Evolutionary conservation across 2,329 filamentous ascomycete genomes (phyloP).

Genomic region (Aspergillus arachidicola): DNA sequence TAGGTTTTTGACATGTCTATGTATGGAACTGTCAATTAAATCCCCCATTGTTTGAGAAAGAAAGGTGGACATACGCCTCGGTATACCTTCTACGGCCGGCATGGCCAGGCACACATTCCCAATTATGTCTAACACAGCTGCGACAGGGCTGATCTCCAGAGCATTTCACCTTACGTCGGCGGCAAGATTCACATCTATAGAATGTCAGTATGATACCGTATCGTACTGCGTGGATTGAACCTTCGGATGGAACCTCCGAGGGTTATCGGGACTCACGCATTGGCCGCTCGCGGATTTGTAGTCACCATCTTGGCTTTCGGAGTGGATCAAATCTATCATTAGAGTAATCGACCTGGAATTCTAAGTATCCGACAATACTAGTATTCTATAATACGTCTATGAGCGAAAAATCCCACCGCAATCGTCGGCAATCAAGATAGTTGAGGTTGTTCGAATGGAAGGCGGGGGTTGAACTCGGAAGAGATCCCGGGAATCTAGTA

Average conservation of each 20-base stretch:
- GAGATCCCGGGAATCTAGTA: neutral
- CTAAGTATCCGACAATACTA: neutral
- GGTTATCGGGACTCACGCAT: neutral
- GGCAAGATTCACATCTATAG: slow-evolving; percentile 14
- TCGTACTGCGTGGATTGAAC: neutral
- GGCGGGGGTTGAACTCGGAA: neutral
- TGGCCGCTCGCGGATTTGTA: neutral
- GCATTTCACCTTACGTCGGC: slow-evolving; percentile 26
- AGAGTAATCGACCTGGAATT: neutral
- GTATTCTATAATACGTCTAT: neutral
- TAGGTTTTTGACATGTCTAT: slow-evolving; percentile 11
- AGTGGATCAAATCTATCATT: neutral
- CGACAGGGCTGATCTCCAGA: slow-evolving; percentile 25
- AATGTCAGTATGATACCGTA: neutral
- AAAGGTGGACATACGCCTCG: slow-evolving; percentile 15
- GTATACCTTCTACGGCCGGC: slow-evolving; percentile 20
- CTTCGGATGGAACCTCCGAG: neutral
- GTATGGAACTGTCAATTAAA: neutral
- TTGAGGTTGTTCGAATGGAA: neutral
- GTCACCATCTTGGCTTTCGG: neutral
- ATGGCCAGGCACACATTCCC: slow-evolving; percentile 20
- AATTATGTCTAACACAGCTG: slow-evolving; percentile 19
- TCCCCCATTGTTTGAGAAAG: neutral
- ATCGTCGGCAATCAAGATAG: neutral
- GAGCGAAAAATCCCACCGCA: neutral